Conservation (phyloP, 2,329 filamentous ascomycete genomes). For the Ustilaginoidea virens region DNA sequence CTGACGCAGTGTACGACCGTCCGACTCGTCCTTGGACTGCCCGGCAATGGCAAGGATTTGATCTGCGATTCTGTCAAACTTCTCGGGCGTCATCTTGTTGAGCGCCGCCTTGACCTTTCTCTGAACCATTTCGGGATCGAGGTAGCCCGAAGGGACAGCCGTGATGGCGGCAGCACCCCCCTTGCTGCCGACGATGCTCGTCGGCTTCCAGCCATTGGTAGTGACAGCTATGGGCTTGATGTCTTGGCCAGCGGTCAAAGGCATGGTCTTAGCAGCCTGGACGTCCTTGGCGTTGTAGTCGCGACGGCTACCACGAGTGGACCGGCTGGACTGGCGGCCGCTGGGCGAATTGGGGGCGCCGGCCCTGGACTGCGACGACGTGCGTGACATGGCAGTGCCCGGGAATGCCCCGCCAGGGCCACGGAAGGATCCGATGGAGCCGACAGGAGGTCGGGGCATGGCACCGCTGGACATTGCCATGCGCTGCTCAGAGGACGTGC, state of each 20-base stretch:
- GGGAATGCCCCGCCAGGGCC: slow-evolving; percentile 42
- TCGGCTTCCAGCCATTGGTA: slow-evolving; percentile 77
- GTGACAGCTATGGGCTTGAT: slow-evolving; percentile 65
- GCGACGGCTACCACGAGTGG: slow-evolving; percentile 49
- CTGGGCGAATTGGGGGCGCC: slow-evolving; percentile 52
- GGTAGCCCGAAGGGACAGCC: slow-evolving; percentile 29
- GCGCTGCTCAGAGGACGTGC: slow-evolving; percentile 63
- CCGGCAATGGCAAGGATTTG: slow-evolving; percentile 86
- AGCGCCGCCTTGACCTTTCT: slow-evolving; percentile 96
- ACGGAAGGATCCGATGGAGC: slow-evolving; percentile 22
- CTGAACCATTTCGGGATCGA: slow-evolving; percentile 88
- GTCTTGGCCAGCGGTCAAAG: slow-evolving; percentile 69
- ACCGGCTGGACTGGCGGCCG: slow-evolving; percentile 45
- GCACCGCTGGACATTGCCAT: slow-evolving; percentile 48
- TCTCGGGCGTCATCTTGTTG: slow-evolving; percentile 99
- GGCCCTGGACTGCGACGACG: slow-evolving; percentile 40
- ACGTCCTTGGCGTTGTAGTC: slow-evolving; percentile 46
- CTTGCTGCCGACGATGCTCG: slow-evolving; percentile 45
- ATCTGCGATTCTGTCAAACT: slow-evolving; percentile 89
- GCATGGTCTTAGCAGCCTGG: slow-evolving; percentile 73
- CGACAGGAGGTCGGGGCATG: slow-evolving; percentile 31
- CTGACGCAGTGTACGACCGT: slow-evolving; percentile 87
- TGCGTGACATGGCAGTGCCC: slow-evolving; percentile 49
- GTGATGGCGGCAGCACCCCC: slow-evolving; percentile 22
- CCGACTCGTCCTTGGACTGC: slow-evolving; percentile 89